phyloP scores from a whole-genome alignment of 192 early-diverging fungal genomes.

The Podila epicladia region DNA sequence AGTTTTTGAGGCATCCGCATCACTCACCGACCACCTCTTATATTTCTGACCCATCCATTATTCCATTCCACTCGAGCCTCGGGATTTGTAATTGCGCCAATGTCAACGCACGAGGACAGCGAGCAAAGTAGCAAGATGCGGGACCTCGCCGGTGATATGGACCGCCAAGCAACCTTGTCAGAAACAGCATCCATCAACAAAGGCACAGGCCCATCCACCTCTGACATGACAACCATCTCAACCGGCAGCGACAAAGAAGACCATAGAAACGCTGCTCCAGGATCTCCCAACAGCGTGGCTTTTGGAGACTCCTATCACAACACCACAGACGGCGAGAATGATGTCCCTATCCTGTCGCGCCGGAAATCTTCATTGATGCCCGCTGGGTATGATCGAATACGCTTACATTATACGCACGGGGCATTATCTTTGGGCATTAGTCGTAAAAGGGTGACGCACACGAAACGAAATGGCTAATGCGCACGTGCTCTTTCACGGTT shows the following conservation, averaged over 20 bases:
- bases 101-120: conserved; percentile 1
- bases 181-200: background rate
- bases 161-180: background rate
- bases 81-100: background rate
- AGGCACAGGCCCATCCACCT: background rate
- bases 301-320: background rate
- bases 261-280: background rate
- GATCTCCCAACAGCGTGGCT: background rate
- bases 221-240: background rate
- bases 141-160: background rate
- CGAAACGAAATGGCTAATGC: background rate
- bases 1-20: too few species aligned
- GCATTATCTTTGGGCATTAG: background rate
- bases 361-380: conserved; percentile 25
- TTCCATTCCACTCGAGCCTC: background rate
- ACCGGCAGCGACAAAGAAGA: background rate
- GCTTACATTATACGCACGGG: too few species aligned
- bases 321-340: background rate
- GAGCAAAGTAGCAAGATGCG: background rate
- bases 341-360: background rate
- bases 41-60: background rate
- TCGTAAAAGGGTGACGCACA: background rate
- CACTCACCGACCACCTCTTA: background rate
- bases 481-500: background rate
- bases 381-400: conserved; percentile 8